phyloP scores from a whole-genome alignment of 345 rosid genomes.

The Syzygium grande region DNA sequence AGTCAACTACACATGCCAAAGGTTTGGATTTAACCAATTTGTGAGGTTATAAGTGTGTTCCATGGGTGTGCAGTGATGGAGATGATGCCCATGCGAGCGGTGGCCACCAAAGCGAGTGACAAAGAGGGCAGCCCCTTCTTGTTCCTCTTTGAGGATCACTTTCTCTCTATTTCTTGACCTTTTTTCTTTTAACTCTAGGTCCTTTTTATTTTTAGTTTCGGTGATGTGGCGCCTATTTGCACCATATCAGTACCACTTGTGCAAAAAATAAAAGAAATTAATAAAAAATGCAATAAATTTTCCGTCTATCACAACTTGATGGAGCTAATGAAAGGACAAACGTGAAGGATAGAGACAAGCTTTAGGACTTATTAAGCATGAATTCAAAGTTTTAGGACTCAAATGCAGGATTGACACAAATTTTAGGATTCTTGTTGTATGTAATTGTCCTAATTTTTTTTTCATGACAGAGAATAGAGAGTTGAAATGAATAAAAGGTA shows the following conservation, averaged over 20 bases:
- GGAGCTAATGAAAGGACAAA: neutral
- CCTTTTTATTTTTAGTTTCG: neutral
- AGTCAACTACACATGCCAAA: neutral
- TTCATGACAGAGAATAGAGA: neutral
- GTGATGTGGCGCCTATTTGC: neutral
- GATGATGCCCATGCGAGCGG: rapidly evolving
- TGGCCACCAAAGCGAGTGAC: neutral
- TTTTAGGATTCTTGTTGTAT: neutral
- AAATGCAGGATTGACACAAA: no score
- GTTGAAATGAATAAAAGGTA: neutral
- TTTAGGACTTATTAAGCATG: neutral
- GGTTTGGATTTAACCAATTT: neutral
- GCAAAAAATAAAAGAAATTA: no score
- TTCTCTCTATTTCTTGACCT: no score
- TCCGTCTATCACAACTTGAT: neutral
- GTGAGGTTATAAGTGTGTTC: neutral
- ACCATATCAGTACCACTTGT: neutral
- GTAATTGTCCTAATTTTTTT: neutral
- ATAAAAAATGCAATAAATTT: no score
- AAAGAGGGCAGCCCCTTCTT: neutral
- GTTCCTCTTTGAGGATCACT: no score
- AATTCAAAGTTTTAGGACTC: no score
- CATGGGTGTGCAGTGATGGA: rapidly evolving
- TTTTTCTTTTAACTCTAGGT: no score
- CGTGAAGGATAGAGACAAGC: neutral